Percentiles rank a stretch among this genome's conserved stretches.
Conservation (phyloP, 345 rosid species). For the Garcia nutans region DNA sequence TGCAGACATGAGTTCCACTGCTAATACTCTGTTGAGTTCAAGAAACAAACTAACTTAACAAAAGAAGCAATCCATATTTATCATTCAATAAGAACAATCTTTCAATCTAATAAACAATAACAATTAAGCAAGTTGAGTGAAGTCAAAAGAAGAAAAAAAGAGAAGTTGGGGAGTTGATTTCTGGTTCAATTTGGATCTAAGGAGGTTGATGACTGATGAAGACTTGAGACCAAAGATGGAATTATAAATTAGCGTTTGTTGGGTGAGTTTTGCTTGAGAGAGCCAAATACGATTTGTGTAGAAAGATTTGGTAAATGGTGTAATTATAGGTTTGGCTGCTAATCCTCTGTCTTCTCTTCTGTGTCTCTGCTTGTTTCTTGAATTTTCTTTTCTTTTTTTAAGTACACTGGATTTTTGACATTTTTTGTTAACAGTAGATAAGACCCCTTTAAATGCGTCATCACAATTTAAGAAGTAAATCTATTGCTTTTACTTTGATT, state of each 20-base stretch:
- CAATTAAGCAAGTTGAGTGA: slow-evolving; percentile 13
- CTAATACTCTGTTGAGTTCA: slow-evolving; percentile 1
- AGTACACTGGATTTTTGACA: background rate
- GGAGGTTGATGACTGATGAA: slow-evolving; percentile 33
- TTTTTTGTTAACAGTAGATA: background rate
- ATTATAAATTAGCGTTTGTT: background rate
- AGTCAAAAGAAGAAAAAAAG: slow-evolving; percentile 15
- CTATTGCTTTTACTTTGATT: no score
- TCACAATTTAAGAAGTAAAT: no score
- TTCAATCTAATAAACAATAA: background rate
- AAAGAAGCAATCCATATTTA: slow-evolving; percentile 14
- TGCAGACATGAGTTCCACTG: slow-evolving; percentile 45
- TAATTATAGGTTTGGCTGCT: background rate
- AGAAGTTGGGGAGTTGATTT: slow-evolving; percentile 32
- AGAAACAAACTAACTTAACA: background rate
- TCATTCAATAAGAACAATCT: background rate
- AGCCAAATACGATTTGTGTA: background rate
- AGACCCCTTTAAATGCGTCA: background rate
- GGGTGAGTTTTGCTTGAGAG: background rate
- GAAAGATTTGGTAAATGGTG: background rate
- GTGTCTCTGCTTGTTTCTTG: background rate
- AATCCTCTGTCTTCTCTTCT: no score
- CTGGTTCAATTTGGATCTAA: slow-evolving; percentile 42
- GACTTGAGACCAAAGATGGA: slow-evolving; percentile 48
- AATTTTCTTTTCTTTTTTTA: background rate